Conservation (phyloP, 1,139 yeast species). For the Nakaseomyces glabratus region DNA sequence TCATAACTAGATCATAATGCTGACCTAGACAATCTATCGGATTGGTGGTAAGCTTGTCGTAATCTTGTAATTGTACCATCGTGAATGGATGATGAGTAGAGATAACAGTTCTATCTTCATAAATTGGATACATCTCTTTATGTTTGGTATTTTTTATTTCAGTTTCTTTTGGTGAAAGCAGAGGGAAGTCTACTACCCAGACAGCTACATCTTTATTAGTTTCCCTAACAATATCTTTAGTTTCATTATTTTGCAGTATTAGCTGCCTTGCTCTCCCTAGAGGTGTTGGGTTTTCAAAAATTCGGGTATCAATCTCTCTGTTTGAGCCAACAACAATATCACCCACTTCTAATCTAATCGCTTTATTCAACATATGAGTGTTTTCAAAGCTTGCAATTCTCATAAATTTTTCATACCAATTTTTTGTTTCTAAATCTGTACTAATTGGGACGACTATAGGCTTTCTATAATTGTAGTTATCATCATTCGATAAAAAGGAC, state of each 20-base stretch:
- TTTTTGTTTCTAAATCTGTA: constrained; percentile 31
- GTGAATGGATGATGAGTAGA: constrained; percentile 97
- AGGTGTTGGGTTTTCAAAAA: constrained; percentile 92
- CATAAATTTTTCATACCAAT: constrained; percentile 41
- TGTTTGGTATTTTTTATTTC: constrained; percentile 13
- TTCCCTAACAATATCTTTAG: constrained; percentile 18
- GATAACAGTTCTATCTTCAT: constrained; percentile 40
- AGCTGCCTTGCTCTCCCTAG: constrained; percentile 77
- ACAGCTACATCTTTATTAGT: constrained; percentile 42
- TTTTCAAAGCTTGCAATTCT: constrained; percentile 29
- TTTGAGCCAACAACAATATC: constrained; percentile 71
- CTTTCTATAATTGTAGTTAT: constrained; percentile 46
- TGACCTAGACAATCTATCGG: constrained; percentile 78
- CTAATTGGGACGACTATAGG: constrained; percentile 50
- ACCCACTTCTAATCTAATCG: constrained; percentile 47
- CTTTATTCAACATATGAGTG: constrained; percentile 30
- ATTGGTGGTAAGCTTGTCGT: constrained; percentile 40
- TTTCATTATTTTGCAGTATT: constrained; percentile 44
- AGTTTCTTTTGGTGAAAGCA: constrained; percentile 65
- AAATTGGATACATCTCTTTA: constrained; percentile 47
- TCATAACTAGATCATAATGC: constrained; percentile 87
- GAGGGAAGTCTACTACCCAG: constrained; percentile 89
- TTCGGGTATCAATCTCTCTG: constrained; percentile 43
- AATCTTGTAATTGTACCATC: constrained; percentile 71
- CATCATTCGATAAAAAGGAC: constrained; percentile 34